These are phyloP conservation scores for Stachybotrys chartarum DNA, from an alignment of 2,329 filamentous ascomycete genomes.

Conservation along the genomic window DNA sequence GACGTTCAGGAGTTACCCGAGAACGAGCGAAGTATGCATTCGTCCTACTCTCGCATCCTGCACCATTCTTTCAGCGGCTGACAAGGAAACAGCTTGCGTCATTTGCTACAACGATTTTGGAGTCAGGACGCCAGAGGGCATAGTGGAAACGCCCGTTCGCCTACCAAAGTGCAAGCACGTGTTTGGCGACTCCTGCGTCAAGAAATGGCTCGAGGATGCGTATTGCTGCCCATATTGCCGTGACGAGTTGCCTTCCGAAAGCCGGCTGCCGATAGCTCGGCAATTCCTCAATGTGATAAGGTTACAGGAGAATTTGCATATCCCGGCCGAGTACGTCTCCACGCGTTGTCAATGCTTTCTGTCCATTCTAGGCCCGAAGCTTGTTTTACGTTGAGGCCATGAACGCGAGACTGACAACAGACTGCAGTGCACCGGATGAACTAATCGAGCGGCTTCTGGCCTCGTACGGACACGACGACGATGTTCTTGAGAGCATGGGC, in stretches of 20 bases:
- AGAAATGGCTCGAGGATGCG: slow-evolving; percentile 57
- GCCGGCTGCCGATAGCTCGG: slow-evolving; percentile 15
- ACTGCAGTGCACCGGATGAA: background rate
- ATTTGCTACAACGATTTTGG: slow-evolving; percentile 61
- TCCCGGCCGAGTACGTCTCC: too few relatives aligned
- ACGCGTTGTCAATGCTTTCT: too few relatives aligned
- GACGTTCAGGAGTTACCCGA: slow-evolving; percentile 35
- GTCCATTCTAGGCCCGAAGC: too few relatives aligned
- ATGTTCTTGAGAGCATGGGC: background rate
- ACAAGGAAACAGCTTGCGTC: slow-evolving; percentile 39
- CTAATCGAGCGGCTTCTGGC: background rate
- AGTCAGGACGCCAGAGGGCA: slow-evolving; percentile 47
- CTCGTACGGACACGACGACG: background rate
- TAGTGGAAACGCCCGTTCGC: slow-evolving; percentile 48
- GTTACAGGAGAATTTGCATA: slow-evolving; percentile 6
- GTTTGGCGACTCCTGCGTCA: slow-evolving; percentile 58
- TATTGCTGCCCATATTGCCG: slow-evolving; percentile 60
- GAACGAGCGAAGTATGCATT: slow-evolving; percentile 38
- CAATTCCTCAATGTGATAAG: slow-evolving; percentile 24
- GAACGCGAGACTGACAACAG: background rate
- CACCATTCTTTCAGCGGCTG: background rate
- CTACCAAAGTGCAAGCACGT: slow-evolving; percentile 57
- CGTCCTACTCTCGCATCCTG: background rate
- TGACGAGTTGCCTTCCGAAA: slow-evolving; percentile 49
- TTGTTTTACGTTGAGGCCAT: too few relatives aligned